A percentile compares a stretch with the other conserved stretches of the same genome.
Evolutionary conservation across 495 filamentous ascomycete genomes (phyloP).

Genomic region (Penicillium verhagenii): DNA sequence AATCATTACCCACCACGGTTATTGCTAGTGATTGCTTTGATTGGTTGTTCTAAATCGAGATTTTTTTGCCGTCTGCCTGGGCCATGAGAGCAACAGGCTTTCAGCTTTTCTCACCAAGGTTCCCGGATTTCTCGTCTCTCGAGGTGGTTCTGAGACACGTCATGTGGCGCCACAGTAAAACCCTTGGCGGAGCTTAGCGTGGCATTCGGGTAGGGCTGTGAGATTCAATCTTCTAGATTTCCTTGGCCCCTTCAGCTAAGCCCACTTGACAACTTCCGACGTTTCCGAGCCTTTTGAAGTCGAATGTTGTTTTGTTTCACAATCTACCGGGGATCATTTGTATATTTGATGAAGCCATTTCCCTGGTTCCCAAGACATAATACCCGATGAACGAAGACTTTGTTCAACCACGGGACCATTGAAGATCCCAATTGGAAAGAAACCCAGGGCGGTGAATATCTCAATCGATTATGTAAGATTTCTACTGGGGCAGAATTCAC

Average conservation of each 20-base stretch:
- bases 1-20: not conserved
- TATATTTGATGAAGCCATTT: not conserved
- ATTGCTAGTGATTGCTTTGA: not conserved
- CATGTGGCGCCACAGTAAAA: not conserved
- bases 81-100: not conserved
- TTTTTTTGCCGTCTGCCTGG: not conserved
- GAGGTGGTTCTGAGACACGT: not conserved
- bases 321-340: not conserved
- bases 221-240: not conserved
- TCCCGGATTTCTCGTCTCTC: not conserved
- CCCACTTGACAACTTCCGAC: not conserved
- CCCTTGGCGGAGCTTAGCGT: not conserved
- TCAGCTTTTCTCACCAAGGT: not conserved
- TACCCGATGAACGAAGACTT: not conserved
- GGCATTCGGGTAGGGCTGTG: not conserved
- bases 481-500: no score
- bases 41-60: not conserved
- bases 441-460: not conserved
- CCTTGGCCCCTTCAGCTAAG: not conserved
- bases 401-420: not conserved
- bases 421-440: not conserved
- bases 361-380: not conserved
- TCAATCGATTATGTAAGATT: no score
- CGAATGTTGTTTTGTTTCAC: not conserved
- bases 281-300: not conserved